A percentile compares a stretch with the other conserved stretches of the same genome.
Conservation (phyloP, 805 yeast species). For the Starmerella riodocensis region DNA sequence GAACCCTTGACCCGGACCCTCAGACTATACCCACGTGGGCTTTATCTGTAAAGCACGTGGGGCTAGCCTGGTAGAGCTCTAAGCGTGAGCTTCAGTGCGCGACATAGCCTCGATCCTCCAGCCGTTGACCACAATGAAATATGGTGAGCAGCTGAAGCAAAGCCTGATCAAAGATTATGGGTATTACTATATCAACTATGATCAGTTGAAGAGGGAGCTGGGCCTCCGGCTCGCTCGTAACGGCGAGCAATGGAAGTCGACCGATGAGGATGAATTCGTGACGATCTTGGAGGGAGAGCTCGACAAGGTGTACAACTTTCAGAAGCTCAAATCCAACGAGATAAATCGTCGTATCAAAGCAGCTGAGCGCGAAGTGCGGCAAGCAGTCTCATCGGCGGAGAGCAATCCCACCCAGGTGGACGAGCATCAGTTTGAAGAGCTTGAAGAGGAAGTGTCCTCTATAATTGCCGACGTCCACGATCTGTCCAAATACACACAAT, state of each 20-base stretch:
- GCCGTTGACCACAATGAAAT: slow-evolving; percentile 51
- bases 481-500: slow-evolving; percentile 79
- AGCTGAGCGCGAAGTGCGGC: slow-evolving; percentile 57
- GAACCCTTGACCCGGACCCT: too few species aligned
- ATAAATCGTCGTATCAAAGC: slow-evolving; percentile 74
- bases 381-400: slow-evolving; percentile 38
- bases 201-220: slow-evolving; percentile 72
- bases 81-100: too few species aligned
- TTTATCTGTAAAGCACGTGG: too few species aligned
- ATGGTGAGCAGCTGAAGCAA: slow-evolving; percentile 83
- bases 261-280: slow-evolving; percentile 70
- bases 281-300: slow-evolving; percentile 63
- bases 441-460: slow-evolving; percentile 67
- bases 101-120: neutral
- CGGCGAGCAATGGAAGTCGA: slow-evolving; percentile 56
- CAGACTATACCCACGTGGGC: too few species aligned
- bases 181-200: slow-evolving; percentile 83
- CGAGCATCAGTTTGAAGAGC: slow-evolving; percentile 56
- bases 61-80: too few species aligned
- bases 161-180: slow-evolving; percentile 82
- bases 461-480: slow-evolving; percentile 96
- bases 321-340: slow-evolving; percentile 76
- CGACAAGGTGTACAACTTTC: slow-evolving; percentile 86
- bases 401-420: slow-evolving; percentile 30
- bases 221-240: slow-evolving; percentile 48